Evolutionary conservation across 2,329 filamentous ascomycete species (phyloP).

Genomic region (Pseudovirgaria hyperparasitica): DNA sequence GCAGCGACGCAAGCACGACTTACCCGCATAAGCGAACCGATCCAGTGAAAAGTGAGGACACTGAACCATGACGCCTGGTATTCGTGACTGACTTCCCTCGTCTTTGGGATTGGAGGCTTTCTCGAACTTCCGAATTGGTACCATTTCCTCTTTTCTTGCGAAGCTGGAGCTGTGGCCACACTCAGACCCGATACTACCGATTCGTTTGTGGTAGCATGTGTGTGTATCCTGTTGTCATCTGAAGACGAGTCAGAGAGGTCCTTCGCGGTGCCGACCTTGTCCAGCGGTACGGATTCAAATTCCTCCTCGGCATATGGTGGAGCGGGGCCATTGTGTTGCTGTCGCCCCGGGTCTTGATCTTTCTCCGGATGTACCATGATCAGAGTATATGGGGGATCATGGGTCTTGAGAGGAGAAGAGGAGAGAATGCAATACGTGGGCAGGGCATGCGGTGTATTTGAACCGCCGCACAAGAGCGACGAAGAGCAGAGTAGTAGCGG

Average conservation of each 20-base stretch:
- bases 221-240: too few relatives aligned
- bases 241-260: constrained; percentile 17
- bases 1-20: constrained; percentile 1
- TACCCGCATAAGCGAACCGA: constrained; percentile 63
- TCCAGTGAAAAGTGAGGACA: constrained; percentile 75
- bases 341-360: too few relatives aligned
- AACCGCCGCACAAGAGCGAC: too few relatives aligned
- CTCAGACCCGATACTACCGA: constrained; percentile 7
- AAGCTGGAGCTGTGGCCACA: constrained; percentile 4
- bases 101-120: constrained; percentile 42
- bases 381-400: too few relatives aligned
- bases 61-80: constrained; percentile 63
- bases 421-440: too few relatives aligned
- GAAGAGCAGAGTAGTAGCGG: too few relatives aligned
- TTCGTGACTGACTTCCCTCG: constrained; percentile 50
- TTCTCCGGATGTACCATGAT: too few relatives aligned
- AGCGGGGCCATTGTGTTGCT: too few relatives aligned
- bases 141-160: constrained; percentile 47
- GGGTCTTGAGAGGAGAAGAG: too few relatives aligned
- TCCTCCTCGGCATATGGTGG: too few relatives aligned
- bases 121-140: constrained; percentile 40
- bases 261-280: constrained; percentile 21
- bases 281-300: too few relatives aligned
- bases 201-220: constrained; percentile 11
- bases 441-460: too few relatives aligned